These are phyloP conservation scores for Barnettozyma sucrosica DNA, from an alignment of 805 yeast genomes.

Conservation along the genomic window DNA sequence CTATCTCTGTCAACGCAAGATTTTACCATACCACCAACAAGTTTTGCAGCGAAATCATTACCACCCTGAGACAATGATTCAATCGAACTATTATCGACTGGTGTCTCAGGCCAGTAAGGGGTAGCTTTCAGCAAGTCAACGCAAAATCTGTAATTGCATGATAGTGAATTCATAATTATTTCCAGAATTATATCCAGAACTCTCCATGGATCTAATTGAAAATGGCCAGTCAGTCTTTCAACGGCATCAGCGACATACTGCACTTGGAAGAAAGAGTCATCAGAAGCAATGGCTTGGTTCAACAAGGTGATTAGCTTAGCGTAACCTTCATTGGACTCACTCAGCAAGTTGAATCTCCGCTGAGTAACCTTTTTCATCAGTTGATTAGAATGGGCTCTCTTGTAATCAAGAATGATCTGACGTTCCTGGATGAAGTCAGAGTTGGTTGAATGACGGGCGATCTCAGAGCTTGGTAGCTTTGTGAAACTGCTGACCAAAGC, in stretches of 20 bases:
- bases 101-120: constrained; percentile 58
- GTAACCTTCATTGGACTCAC: constrained; percentile 78
- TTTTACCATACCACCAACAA: constrained; percentile 43
- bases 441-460: constrained; percentile 15
- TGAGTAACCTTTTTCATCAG: constrained; percentile 24
- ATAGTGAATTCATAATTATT: constrained; percentile 40
- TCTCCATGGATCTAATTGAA: constrained; percentile 65
- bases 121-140: constrained; percentile 46
- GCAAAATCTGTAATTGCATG: constrained; percentile 40
- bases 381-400: not conserved
- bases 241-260: constrained; percentile 42
- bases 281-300: constrained; percentile 34
- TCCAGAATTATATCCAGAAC: constrained; percentile 59
- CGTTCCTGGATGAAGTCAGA: constrained; percentile 36
- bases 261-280: constrained; percentile 37
- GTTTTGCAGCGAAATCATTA: constrained; percentile 45
- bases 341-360: constrained; percentile 57
- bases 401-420: constrained; percentile 6
- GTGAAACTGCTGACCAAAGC: constrained; percentile 24
- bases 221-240: constrained; percentile 64
- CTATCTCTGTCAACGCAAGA: constrained; percentile 25
- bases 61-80: constrained; percentile 44
- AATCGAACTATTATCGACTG: constrained; percentile 30
- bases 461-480: constrained; percentile 18
- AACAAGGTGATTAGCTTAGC: constrained; percentile 53